Conservation (phyloP, 2,329 filamentous ascomycete genomes). For the Cercospora beticola region DNA sequence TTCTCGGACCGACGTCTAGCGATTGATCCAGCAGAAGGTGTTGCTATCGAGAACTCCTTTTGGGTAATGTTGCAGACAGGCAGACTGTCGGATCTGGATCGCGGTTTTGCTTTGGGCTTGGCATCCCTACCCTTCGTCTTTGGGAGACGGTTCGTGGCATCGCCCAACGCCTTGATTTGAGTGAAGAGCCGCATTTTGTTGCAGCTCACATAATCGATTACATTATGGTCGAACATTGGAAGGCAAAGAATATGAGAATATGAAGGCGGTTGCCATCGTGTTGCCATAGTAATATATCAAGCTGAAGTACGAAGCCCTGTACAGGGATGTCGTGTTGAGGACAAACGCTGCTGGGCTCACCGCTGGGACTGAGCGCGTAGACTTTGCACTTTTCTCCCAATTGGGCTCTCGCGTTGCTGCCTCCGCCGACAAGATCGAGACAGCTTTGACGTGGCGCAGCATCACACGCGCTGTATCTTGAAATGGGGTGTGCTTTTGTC, state of each 20-base stretch:
- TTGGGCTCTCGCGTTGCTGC: constrained; percentile 8
- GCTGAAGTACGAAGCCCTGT: not conserved
- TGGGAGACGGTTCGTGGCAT: constrained; percentile 1
- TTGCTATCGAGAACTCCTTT: constrained; percentile 8
- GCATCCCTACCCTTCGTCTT: not conserved
- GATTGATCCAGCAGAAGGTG: constrained; percentile 11
- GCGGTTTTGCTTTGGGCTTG: not conserved
- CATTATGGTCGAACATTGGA: constrained; percentile 4
- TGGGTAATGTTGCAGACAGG: constrained; percentile 13
- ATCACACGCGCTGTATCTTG: not conserved
- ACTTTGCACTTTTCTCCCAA: constrained; percentile 10
- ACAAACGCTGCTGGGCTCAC: constrained; percentile 2
- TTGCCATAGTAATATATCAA: constrained; percentile 14
- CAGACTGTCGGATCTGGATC: not conserved
- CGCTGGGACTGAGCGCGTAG: constrained; percentile 3
- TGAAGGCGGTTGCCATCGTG: not conserved
- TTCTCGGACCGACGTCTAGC: constrained; percentile 12
- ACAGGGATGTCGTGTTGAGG: constrained; percentile 12
- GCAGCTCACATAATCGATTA: not conserved
- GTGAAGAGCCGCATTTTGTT: constrained; percentile 11
- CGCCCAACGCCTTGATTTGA: constrained; percentile 5
- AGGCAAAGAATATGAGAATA: not conserved
- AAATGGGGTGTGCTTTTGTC: not conserved
- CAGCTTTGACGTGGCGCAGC: constrained; percentile 6
- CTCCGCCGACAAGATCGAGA: constrained; percentile 2